A percentile compares a stretch with the other conserved stretches of the same genome.
Conservation (phyloP, 2,329 filamentous ascomycete species). For the Penicillium sp. region DNA sequence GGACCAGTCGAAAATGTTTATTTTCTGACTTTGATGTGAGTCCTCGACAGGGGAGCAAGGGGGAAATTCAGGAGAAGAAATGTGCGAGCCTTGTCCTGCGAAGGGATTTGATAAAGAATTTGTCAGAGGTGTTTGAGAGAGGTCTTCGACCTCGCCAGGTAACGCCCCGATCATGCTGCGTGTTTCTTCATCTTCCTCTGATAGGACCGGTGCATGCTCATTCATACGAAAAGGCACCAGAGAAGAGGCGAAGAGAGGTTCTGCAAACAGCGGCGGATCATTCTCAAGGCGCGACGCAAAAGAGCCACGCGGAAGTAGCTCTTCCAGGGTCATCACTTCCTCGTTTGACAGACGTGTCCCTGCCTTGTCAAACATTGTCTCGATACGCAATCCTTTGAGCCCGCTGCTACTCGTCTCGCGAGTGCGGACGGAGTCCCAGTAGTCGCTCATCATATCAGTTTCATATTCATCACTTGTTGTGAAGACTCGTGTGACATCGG, state of each 20-base stretch:
- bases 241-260: slow-evolving; percentile 10
- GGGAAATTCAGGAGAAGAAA: slow-evolving; percentile 2
- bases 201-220: slow-evolving; percentile 19
- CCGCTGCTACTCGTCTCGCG: slow-evolving; percentile 55
- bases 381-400: slow-evolving; percentile 57
- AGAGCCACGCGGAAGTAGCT: slow-evolving; percentile 49
- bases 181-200: slow-evolving; percentile 29
- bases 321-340: slow-evolving; percentile 47
- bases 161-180: slow-evolving; percentile 30
- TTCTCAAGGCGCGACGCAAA: slow-evolving; percentile 34
- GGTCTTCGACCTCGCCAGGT: slow-evolving; percentile 22
- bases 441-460: slow-evolving; percentile 60
- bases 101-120: slow-evolving; percentile 9
- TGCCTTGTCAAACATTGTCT: slow-evolving; percentile 62
- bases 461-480: slow-evolving; percentile 61
- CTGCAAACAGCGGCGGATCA: slow-evolving; percentile 19
- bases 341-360: slow-evolving; percentile 36
- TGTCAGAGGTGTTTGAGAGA: slow-evolving; percentile 3
- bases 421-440: slow-evolving; percentile 63
- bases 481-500: slow-evolving; percentile 59
- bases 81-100: neutral
- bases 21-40: slow-evolving; percentile 42
- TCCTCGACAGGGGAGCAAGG: slow-evolving; percentile 18
- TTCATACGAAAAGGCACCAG: slow-evolving; percentile 14
- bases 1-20: slow-evolving; percentile 64